A percentile compares a stretch with the other conserved stretches of the same genome.
Evolutionary conservation across 2,329 filamentous ascomycete genomes (phyloP).

Genomic region (Aspergillus piperis): DNA sequence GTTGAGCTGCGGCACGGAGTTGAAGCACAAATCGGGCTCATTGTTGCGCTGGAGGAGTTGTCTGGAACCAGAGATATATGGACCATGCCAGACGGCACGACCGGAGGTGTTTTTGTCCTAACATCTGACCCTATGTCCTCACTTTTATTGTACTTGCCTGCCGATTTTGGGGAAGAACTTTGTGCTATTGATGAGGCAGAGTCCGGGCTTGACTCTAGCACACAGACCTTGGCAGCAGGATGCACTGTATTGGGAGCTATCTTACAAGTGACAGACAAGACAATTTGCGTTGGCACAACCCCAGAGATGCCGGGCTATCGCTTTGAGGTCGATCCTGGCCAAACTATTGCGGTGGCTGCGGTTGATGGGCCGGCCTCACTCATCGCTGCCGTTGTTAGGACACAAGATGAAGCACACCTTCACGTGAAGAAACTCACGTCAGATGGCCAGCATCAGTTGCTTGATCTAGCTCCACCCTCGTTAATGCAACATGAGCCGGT

Average conservation of each 20-base stretch:
- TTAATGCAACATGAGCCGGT: constrained; percentile 38
- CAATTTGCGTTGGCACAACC: constrained; percentile 35
- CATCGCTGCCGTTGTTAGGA: constrained; percentile 31
- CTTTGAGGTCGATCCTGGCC: constrained; percentile 23
- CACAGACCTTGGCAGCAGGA: constrained; percentile 48
- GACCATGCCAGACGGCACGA: constrained; percentile 40
- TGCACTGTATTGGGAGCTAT: constrained; percentile 37
- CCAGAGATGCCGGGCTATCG: constrained; percentile 25
- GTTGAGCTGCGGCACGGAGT: constrained; percentile 70
- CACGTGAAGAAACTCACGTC: constrained; percentile 28
- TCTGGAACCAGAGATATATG: constrained; percentile 46
- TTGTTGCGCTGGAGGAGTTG: constrained; percentile 43
- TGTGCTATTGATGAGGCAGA: constrained; percentile 41
- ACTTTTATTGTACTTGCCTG: constrained; percentile 40
- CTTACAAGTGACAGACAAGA: constrained; percentile 46
- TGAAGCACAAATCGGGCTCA: constrained; percentile 63
- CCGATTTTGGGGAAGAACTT: constrained; percentile 41
- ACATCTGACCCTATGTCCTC: constrained; percentile 46
- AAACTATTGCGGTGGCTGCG: constrained; percentile 33
- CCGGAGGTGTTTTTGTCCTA: constrained; percentile 41
- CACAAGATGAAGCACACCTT: constrained; percentile 29
- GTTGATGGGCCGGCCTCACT: constrained; percentile 32
- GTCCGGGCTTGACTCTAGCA: constrained; percentile 43
- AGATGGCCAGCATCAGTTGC: constrained; percentile 22
- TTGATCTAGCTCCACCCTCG: constrained; percentile 26